Base-by-base conservation (phyloP, 805 yeast genomes). In the Lachancea meyersii region DNA sequence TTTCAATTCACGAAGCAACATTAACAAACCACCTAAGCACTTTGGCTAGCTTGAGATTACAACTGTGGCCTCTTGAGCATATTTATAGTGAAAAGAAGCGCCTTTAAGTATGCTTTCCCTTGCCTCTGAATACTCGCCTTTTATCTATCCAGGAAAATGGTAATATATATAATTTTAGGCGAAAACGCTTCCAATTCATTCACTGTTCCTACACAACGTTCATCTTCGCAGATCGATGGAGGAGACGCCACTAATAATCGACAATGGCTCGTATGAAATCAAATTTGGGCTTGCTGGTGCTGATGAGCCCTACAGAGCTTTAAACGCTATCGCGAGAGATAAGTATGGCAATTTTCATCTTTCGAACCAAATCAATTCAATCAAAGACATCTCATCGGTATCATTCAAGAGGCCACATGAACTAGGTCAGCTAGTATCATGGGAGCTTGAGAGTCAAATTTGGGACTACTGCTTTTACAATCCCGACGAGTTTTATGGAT, bases 241-340 rank as follows among this genome's bases (percentile, higher is more conserved):
- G 13, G 43, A 41, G 2, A 27, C 36, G 2, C 57, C 60, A 5
- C 49, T 91, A 21, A 77, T 93, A 4, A 64, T 93, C 13, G 98
- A 93, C 55, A 93, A 93, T 69, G 98, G 98, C 1, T 80, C 95
- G 0, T 85, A 85, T 57, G 77, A 77, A 46, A 73, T 93, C 41
- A 91, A 91, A 57, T 70, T 76, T 31, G 91, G 88, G 0, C 63
- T 59, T 31, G 64, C 75, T 1, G 55, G 55, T 1, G 50, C 45
- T 0, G 50, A 49, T 2, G 68, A 67, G 1, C 86, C 86, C 1
- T 52, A 57, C 1, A 67, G 66, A 14, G 76, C 86, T 1, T 77
- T 80, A 19, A 93, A 93, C 54, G 75, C 87, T 11, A 62, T 93
- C 2, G 71, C 83, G 7, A 73, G 83, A 46, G 82, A 96, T 3